Percentiles rank a stretch among this genome's conserved stretches.
These are phyloP conservation scores for Oryza brachyantha DNA, from an alignment of 176 grass and related monocot genomes.

Conservation along the genomic window DNA sequence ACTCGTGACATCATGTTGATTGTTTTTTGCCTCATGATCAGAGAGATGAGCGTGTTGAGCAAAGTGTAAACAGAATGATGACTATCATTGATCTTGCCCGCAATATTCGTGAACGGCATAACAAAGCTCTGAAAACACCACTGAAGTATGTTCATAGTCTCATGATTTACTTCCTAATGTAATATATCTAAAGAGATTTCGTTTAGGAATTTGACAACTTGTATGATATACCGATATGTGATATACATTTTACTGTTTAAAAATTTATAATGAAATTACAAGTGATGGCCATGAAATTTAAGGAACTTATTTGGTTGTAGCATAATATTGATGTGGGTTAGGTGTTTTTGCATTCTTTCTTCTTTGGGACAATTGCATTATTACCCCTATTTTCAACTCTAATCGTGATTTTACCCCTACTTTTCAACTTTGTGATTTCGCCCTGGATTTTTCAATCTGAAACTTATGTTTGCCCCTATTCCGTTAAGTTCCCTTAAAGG, in stretches of 20 bases:
- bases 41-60: slow-evolving; percentile 97
- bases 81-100: slow-evolving; percentile 97
- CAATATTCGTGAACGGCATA: slow-evolving; percentile 88
- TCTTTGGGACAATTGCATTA: no score
- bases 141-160: slow-evolving; percentile 71
- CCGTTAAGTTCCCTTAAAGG: no score
- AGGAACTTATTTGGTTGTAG: not conserved
- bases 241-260: slow-evolving; percentile 9
- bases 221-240: not conserved
- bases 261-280: not conserved
- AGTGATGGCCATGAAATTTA: not conserved
- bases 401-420: no score
- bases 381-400: no score
- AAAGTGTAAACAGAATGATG: slow-evolving; percentile 96
- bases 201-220: not conserved
- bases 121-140: slow-evolving; percentile 94
- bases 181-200: slow-evolving; percentile 1
- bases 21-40: slow-evolving; percentile 41
- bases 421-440: no score
- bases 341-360: not conserved
- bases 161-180: not conserved
- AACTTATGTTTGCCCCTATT: no score
- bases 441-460: no score
- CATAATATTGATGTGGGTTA: not conserved
- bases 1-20: slow-evolving; percentile 8